These are phyloP conservation scores for Suillus weaverae DNA, from an alignment of 768 basidiomycete genomes.

Conservation along the genomic window DNA sequence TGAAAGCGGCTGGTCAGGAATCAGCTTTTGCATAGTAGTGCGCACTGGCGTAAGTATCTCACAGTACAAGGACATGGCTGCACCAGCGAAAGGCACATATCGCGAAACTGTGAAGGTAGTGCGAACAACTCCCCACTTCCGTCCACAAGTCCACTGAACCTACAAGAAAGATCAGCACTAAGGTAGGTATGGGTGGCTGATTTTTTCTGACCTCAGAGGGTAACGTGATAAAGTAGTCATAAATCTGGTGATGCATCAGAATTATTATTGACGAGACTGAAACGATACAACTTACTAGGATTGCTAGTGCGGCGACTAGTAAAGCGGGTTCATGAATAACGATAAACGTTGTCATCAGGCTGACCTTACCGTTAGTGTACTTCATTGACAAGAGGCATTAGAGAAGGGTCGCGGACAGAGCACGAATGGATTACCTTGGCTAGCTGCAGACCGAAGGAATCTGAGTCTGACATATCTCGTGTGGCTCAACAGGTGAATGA, in stretches of 20 bases:
- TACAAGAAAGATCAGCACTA: conserved; percentile 1
- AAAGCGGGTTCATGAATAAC: not conserved
- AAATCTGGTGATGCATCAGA: not conserved
- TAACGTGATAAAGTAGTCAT: conserved; percentile 2
- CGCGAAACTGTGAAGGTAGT: conserved; percentile 5
- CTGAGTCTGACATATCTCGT: not conserved
- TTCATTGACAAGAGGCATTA: not conserved
- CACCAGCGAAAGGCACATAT: conserved; percentile 10
- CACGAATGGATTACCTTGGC: not conserved
- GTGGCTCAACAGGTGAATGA: not conserved
- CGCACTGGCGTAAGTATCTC: not conserved
- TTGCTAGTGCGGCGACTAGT: not conserved
- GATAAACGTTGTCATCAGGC: not conserved
- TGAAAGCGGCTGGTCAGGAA: not conserved
- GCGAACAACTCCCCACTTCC: conserved; percentile 9
- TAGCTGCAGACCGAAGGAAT: not conserved
- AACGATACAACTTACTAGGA: not conserved
- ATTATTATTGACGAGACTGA: not conserved
- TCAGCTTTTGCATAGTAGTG: not conserved
- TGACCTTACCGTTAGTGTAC: not conserved
- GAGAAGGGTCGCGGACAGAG: not conserved
- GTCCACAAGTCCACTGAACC: conserved; percentile 16
- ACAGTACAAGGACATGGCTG: conserved; percentile 6
- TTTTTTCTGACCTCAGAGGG: not conserved
- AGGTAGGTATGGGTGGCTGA: not conserved